Percentiles rank a stretch among this genome's conserved stretches.
Conservation (phyloP, 140 eudicot species). For the Anethum foeniculum region DNA sequence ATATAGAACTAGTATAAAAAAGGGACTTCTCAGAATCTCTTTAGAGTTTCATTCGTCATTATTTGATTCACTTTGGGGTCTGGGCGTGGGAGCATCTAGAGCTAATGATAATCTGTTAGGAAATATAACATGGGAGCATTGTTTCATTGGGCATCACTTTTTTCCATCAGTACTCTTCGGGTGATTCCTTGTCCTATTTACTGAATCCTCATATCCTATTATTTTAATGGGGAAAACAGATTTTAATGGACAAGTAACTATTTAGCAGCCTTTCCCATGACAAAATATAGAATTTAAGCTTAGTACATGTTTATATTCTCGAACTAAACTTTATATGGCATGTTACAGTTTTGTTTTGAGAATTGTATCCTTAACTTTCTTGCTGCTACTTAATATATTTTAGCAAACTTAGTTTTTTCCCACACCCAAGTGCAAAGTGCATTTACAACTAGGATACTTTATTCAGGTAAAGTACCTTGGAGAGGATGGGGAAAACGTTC, state of each 20-base stretch:
- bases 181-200: not conserved
- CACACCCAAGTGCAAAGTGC: not conserved
- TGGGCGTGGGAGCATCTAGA: not conserved
- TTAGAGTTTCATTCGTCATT: not conserved
- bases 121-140: not conserved
- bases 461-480: slow-evolving; percentile 91
- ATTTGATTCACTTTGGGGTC: not conserved
- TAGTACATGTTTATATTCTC: not conserved
- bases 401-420: not conserved
- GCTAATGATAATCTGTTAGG: not conserved
- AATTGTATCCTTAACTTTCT: not conserved
- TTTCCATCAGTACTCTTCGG: not conserved
- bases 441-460: not conserved
- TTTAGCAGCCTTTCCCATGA: not conserved
- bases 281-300: not conserved
- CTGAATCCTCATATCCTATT: not conserved
- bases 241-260: not conserved
- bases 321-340: not conserved
- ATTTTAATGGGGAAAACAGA: not conserved
- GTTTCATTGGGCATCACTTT: not conserved
- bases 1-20: not conserved
- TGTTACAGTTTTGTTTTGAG: not conserved
- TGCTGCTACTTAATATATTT: not conserved
- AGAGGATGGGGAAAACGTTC: slow-evolving; percentile 83
- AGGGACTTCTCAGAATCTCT: not conserved